These are phyloP conservation scores for Gossypium raimondii DNA, from an alignment of 345 rosid genomes.

Conservation along the genomic window DNA sequence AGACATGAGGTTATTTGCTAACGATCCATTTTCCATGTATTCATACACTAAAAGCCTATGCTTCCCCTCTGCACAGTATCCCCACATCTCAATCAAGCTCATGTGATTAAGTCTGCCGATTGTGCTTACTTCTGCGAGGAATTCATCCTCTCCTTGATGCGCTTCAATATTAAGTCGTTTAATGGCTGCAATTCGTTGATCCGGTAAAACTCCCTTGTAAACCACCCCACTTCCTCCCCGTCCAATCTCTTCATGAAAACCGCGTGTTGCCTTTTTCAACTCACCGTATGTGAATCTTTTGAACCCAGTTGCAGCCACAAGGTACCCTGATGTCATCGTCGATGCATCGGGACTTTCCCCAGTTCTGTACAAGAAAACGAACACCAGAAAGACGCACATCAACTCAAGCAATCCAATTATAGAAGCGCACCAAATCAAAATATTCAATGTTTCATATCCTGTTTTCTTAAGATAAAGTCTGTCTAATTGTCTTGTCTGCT, in stretches of 20 bases:
- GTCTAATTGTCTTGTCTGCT: not conserved
- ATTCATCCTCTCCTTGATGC: conserved; percentile 28
- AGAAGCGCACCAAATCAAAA: conserved; percentile 27
- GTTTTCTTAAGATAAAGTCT: conserved; percentile 19
- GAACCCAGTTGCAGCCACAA: conserved; percentile 21
- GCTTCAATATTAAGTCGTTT: conserved; percentile 26
- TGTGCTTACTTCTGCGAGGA: conserved; percentile 19
- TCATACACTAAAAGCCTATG: conserved; percentile 32
- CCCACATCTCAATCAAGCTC: conserved; percentile 36
- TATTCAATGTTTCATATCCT: conserved; percentile 6
- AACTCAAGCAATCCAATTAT: conserved; percentile 32
- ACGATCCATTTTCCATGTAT: conserved; percentile 21
- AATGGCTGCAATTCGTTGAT: conserved; percentile 17
- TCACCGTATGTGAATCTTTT: conserved; percentile 27
- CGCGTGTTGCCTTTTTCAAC: conserved; percentile 28
- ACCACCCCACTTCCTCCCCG: conserved; percentile 39
- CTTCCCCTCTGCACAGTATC: conserved; percentile 26
- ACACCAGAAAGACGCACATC: conserved; percentile 20
- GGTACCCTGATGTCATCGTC: conserved; percentile 15
- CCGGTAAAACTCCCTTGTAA: conserved; percentile 7
- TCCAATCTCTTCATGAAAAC: conserved; percentile 33
- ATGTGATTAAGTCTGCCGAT: conserved; percentile 35
- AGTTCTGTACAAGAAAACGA: conserved; percentile 23
- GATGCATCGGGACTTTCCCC: not conserved
- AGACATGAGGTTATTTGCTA: conserved; percentile 7